phyloP scores from a whole-genome alignment of 257 asterid genomes.

The Solanum megistacrolobum region DNA sequence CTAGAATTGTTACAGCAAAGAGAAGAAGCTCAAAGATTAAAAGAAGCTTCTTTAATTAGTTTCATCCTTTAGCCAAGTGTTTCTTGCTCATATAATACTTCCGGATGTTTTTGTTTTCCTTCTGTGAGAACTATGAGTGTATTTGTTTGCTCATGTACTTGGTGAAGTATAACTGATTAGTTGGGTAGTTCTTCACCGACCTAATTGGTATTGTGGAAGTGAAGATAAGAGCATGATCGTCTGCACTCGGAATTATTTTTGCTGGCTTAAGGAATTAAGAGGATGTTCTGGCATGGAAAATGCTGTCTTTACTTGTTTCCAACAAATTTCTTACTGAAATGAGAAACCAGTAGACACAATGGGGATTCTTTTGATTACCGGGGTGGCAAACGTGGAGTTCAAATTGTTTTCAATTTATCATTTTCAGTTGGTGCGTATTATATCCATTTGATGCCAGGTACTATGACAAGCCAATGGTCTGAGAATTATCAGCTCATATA shows the following conservation, averaged over 20 bases:
- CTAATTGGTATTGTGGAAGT: neutral
- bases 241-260: neutral
- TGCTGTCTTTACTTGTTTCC: neutral
- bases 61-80: neutral
- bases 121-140: neutral
- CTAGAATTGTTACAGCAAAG: neutral
- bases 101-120: neutral
- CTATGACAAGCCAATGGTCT: neutral
- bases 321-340: neutral
- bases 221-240: neutral
- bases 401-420: neutral
- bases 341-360: neutral
- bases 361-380: neutral
- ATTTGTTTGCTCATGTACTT: neutral
- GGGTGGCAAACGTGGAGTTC: neutral
- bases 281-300: neutral
- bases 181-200: neutral
- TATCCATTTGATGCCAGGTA: neutral
- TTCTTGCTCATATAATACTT: neutral
- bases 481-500: neutral
- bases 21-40: neutral
- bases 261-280: neutral
- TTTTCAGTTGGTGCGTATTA: neutral
- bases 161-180: neutral
- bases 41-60: neutral